phyloP scores from a whole-genome alignment of 768 basidiomycete genomes.

The Pleurotus ostreatus region DNA sequence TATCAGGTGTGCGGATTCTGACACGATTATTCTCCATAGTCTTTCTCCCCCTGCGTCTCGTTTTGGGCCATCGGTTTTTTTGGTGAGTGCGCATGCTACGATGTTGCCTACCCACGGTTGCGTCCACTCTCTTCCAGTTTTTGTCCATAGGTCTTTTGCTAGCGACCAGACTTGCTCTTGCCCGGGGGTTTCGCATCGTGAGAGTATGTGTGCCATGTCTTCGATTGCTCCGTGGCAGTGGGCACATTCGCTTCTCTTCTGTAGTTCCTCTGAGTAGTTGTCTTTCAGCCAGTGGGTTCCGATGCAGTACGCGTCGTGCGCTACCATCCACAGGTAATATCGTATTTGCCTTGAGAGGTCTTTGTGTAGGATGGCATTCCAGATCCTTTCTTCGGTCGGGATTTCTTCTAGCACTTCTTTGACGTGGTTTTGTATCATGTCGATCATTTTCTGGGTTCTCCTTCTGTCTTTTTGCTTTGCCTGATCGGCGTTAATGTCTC shows the following conservation, averaged over 20 bases:
- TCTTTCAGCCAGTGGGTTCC: constrained; percentile 20
- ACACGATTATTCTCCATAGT: constrained; percentile 13
- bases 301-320: constrained; percentile 18
- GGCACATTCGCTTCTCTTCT: constrained; percentile 12
- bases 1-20: constrained; percentile 14
- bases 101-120: constrained; percentile 12
- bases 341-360: constrained; percentile 5
- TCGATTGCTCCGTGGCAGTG: constrained; percentile 14
- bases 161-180: constrained; percentile 20
- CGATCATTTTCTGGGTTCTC: background rate
- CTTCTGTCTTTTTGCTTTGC: background rate
- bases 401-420: background rate
- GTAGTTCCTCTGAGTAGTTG: constrained; percentile 9
- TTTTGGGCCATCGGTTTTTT: background rate
- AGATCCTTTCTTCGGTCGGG: constrained; percentile 8
- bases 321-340: constrained; percentile 17
- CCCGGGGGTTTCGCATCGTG: constrained; percentile 16
- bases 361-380: constrained; percentile 8
- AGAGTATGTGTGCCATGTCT: constrained; percentile 25
- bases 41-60: background rate
- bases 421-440: background rate
- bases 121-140: constrained; percentile 3
- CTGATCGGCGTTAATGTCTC: background rate
- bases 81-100: constrained; percentile 13
- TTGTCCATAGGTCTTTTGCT: constrained; percentile 14